phyloP scores from a whole-genome alignment of 176 grass and related monocot species.

The Lolium perenne region DNA sequence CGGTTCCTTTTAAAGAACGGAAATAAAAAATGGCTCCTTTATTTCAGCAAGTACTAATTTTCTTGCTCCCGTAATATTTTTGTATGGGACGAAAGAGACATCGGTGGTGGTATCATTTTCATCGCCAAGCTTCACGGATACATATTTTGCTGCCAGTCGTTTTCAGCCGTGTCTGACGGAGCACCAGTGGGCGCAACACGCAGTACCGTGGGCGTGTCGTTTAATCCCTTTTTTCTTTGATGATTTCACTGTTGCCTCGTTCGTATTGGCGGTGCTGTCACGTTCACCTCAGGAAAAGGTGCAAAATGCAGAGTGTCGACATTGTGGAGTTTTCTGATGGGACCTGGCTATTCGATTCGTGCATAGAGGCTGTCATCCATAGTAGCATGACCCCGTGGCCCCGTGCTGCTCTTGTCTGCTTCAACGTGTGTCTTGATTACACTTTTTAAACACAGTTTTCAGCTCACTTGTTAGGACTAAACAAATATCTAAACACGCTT shows the following conservation, averaged over 20 bases:
- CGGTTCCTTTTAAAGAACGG: not conserved
- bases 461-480: not conserved
- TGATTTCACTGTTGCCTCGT: too few species aligned
- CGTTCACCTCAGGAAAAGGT: constrained; percentile 24
- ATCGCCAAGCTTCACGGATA: constrained; percentile 9
- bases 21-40: not conserved
- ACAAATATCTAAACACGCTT: not conserved
- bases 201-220: constrained; percentile 29
- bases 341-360: not conserved
- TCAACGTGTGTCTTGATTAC: not conserved
- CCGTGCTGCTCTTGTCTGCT: not conserved
- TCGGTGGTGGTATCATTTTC: constrained; percentile 30
- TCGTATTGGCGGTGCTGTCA: not conserved
- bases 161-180: not conserved
- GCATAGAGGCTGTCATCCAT: not conserved
- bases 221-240: not conserved
- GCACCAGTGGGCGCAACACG: not conserved
- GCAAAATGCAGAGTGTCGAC: constrained; percentile 49
- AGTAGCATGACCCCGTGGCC: not conserved
- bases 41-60: not conserved
- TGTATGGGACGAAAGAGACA: not conserved
- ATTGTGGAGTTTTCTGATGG: constrained; percentile 8
- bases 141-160: constrained; percentile 17
- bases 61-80: not conserved
- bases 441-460: not conserved